Evolutionary conservation across 768 basidiomycete species (phyloP), one percentile per base, ranked within the genome.

Genomic region (Suillus subaureus): DNA sequence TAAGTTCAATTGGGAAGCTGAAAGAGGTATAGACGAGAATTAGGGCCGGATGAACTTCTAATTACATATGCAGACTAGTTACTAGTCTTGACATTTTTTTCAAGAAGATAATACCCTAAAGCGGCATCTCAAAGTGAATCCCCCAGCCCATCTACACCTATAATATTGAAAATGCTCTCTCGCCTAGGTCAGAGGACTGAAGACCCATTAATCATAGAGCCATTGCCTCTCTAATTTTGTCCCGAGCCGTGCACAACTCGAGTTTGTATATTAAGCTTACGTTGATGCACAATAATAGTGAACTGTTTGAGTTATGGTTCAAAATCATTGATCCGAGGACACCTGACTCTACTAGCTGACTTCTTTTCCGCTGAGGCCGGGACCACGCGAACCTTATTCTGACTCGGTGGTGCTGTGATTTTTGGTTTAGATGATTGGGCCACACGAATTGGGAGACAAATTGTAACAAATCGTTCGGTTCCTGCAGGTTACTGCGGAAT

Each of bases 241-340:
- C 39, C 26, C 26, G 26, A 60, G 37, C 11, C 26, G 54, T 33
- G 18, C 31, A 12, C 9, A 15, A 57, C 16, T 37, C 18, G 42
- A 58, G 39, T 26, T 58, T 51, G 49, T 26, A 45, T 57, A 42
- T 55, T 55, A 55, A 18, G 42, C 28, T 60, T 40, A 42, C 28
- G 40, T 42, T 54, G 28, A 52, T 28, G 13, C 7, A 13, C 49
- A 51, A 58, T 39, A 60, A 40, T 58, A 39, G 37, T 28, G 40
- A 42, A 60, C 26, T 31, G 40, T 60, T 42, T 60, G 58, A 60
- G 26, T 60, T 60, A 42, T 43, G 58, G 58, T 60, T 60, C 57
- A 40, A 60, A 60, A 42, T 28, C 11, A 67, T 73, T 78, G 76
- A 78, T 78, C 76, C 76, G 77, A 66, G 70, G 67, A 70, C 51